Evolutionary conservation across 139 green algal species (phyloP).

Genomic region (Chlamydomonas incerta): DNA sequence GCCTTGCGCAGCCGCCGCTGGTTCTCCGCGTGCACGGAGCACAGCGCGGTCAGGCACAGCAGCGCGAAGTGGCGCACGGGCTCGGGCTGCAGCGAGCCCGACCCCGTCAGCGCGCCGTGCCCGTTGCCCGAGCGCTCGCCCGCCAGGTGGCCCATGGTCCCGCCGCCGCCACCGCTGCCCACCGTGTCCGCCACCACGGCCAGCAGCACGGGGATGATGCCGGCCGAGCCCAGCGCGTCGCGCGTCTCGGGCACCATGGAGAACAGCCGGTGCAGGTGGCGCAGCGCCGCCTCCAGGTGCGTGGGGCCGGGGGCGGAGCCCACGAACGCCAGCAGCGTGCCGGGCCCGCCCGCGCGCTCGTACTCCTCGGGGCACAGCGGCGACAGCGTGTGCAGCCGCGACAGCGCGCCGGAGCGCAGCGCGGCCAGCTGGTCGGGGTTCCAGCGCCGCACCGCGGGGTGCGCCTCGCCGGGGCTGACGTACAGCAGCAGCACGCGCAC

Average conservation of each 20-base stretch:
- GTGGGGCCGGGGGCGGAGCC: background rate
- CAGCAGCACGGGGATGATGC: slow-evolving; percentile 49
- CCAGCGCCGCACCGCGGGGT: slow-evolving; percentile 46
- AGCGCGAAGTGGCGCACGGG: slow-evolving; percentile 42
- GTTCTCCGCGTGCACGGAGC: slow-evolving; percentile 49
- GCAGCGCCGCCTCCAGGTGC: slow-evolving; percentile 52
- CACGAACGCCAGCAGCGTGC: slow-evolving; percentile 43
- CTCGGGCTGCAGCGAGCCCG: background rate
- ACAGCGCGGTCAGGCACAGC: slow-evolving; percentile 54
- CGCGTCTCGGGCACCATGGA: slow-evolving; percentile 35
- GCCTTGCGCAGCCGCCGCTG: slow-evolving; percentile 50
- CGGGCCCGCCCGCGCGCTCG: slow-evolving; percentile 36
- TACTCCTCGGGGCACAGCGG: slow-evolving; percentile 51
- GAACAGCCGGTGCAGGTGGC: slow-evolving; percentile 55
- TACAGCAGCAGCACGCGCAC: slow-evolving; percentile 47
- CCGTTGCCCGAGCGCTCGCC: background rate
- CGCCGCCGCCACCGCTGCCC: slow-evolving; percentile 11
- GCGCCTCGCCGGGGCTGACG: background rate
- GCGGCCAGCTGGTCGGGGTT: slow-evolving; percentile 47
- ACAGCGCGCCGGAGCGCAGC: slow-evolving; percentile 42
- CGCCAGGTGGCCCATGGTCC: background rate
- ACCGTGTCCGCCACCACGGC: slow-evolving; percentile 35
- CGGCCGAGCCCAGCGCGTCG: slow-evolving; percentile 37
- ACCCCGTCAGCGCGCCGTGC: background rate
- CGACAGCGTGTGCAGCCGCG: slow-evolving; percentile 40